phyloP scores from a whole-genome alignment of 441 rosid genomes.

The Bruguiera hainesii region DNA sequence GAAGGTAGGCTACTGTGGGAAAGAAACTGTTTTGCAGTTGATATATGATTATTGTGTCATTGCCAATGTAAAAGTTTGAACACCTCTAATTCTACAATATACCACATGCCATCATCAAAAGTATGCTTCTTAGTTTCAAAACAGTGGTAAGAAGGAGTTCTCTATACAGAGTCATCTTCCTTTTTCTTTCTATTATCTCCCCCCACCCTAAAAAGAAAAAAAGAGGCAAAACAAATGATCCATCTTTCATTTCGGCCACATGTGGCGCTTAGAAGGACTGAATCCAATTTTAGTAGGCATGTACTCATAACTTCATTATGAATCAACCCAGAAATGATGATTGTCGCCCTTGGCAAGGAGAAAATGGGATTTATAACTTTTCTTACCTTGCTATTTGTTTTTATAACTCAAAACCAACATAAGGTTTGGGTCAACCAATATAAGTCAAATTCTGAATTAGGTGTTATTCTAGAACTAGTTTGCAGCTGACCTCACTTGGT shows the following conservation, averaged over 20 bases:
- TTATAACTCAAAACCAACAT: neutral
- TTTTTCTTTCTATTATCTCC: neutral
- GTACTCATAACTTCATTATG: neutral
- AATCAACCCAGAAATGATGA: neutral
- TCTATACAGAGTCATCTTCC: constrained; percentile 1
- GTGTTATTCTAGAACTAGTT: neutral
- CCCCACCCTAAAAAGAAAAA: too few relatives aligned
- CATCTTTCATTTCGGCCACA: neutral
- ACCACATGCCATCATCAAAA: neutral
- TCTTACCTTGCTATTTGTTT: neutral
- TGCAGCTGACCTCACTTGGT: neutral
- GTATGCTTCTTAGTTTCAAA: neutral
- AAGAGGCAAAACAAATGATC: neutral
- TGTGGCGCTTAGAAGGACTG: neutral
- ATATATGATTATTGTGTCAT: neutral
- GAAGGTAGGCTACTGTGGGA: constrained; percentile 43
- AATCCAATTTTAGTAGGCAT: neutral
- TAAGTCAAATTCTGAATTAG: neutral
- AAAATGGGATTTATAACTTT: neutral
- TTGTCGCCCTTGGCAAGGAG: neutral
- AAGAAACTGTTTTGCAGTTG: neutral
- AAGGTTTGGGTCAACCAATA: neutral
- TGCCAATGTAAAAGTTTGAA: neutral
- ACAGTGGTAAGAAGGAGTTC: constrained; percentile 1
- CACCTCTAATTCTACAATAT: neutral